Percentiles rank a stretch among this genome's conserved stretches.
These are phyloP conservation scores for Combretum micranthum DNA, from an alignment of 345 rosid genomes.

Conservation along the genomic window DNA sequence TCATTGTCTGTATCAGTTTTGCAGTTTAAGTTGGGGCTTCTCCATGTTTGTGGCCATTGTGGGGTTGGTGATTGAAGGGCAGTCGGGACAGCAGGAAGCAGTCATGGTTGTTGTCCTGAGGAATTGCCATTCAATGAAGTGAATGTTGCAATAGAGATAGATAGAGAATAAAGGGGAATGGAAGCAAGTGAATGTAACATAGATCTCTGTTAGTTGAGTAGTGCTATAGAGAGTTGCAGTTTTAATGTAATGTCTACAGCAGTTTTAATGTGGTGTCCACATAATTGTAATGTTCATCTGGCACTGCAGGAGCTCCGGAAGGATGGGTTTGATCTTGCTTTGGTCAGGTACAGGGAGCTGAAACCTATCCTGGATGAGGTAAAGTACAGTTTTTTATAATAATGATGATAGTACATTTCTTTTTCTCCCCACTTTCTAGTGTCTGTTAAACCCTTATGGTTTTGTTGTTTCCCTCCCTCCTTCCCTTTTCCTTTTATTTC, in stretches of 20 bases:
- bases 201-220: background rate
- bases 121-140: no score
- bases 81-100: no score
- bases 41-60: no score
- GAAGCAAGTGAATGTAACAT: background rate
- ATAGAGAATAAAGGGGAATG: background rate
- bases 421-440: no score
- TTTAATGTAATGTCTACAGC: no score
- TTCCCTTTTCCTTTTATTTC: conserved; percentile 1
- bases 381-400: conserved; percentile 7
- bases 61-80: no score
- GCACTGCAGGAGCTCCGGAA: conserved; percentile 73
- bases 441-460: background rate
- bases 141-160: no score
- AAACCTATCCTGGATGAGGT: conserved; percentile 96
- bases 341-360: conserved; percentile 75
- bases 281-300: conserved; percentile 13
- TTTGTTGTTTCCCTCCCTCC: background rate
- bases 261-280: background rate
- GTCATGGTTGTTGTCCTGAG: no score
- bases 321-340: conserved; percentile 96
- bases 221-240: background rate
- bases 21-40: no score
- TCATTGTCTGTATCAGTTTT: no score
- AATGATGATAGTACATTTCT: background rate